Percentiles rank a stretch among this genome's conserved stretches.
These are phyloP conservation scores for Blastobotrys arbuscula DNA, from an alignment of 1,139 yeast species.

Conservation along the genomic window DNA sequence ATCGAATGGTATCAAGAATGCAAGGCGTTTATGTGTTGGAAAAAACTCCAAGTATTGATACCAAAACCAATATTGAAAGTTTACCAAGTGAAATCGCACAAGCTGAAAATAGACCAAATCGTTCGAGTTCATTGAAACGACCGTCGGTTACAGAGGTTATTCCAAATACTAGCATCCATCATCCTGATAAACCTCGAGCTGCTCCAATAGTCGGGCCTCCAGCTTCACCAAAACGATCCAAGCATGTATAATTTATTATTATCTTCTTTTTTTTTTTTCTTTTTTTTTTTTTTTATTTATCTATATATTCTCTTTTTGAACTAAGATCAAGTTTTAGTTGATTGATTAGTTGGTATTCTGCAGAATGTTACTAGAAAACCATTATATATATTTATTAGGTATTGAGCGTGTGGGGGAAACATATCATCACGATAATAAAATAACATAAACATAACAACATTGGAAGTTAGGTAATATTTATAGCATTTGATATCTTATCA, in stretches of 20 bases:
- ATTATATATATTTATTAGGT: too few relatives aligned
- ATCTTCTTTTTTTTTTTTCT: not conserved
- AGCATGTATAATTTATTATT: slow-evolving; percentile 9
- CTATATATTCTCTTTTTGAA: not conserved
- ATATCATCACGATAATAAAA: too few relatives aligned
- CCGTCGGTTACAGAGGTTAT: slow-evolving; percentile 12
- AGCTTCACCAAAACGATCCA: slow-evolving; percentile 6
- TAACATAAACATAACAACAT: too few relatives aligned
- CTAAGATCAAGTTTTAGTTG: too few relatives aligned
- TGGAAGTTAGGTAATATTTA: too few relatives aligned
- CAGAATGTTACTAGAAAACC: too few relatives aligned
- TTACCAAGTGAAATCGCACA: slow-evolving; percentile 8
- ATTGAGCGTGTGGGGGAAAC: too few relatives aligned
- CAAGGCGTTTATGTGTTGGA: slow-evolving; percentile 18
- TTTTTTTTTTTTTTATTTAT: not conserved
- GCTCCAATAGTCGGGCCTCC: slow-evolving; percentile 6
- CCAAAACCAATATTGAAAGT: not conserved
- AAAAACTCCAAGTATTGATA: not conserved
- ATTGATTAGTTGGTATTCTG: too few relatives aligned
- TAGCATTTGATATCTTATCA: too few relatives aligned
- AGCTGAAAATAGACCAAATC: slow-evolving; percentile 7
- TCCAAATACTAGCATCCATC: slow-evolving; percentile 12
- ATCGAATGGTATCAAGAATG: slow-evolving; percentile 29
- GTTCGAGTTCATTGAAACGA: slow-evolving; percentile 4
- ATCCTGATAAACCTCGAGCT: slow-evolving; percentile 9